Conservation (phyloP, 208 protist species). For the Naegleria lovaniensis region DNA sequence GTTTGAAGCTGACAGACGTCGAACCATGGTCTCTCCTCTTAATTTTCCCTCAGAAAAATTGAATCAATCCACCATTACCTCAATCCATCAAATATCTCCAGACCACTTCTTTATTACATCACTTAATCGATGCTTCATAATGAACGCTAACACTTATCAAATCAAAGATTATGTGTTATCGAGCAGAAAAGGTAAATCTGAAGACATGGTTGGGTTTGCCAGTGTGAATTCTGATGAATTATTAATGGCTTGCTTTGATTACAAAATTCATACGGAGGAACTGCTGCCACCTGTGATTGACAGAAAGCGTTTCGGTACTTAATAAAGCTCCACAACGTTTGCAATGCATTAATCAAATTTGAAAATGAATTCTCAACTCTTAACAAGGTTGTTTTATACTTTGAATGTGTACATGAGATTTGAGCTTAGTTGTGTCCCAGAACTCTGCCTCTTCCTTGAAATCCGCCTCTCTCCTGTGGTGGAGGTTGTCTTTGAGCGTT, state of each 20-base stretch:
- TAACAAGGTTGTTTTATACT: no score
- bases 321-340: background rate
- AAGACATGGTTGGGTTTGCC: background rate
- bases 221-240: background rate
- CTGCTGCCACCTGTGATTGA: background rate
- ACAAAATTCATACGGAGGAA: background rate
- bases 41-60: background rate
- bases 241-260: background rate
- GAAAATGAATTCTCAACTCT: no score
- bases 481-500: background rate
- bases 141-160: background rate
- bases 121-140: background rate
- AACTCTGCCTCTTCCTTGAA: background rate
- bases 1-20: background rate
- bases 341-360: no score
- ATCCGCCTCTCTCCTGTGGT: background rate
- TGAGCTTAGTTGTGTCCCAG: background rate
- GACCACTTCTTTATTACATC: background rate
- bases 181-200: background rate
- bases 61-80: background rate
- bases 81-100: background rate
- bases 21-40: background rate
- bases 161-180: background rate
- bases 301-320: slow-evolving; percentile 3
- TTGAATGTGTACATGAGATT: no score